Conservation (phyloP, 2,329 filamentous ascomycete genomes). For the Colletotrichum phormii region DNA sequence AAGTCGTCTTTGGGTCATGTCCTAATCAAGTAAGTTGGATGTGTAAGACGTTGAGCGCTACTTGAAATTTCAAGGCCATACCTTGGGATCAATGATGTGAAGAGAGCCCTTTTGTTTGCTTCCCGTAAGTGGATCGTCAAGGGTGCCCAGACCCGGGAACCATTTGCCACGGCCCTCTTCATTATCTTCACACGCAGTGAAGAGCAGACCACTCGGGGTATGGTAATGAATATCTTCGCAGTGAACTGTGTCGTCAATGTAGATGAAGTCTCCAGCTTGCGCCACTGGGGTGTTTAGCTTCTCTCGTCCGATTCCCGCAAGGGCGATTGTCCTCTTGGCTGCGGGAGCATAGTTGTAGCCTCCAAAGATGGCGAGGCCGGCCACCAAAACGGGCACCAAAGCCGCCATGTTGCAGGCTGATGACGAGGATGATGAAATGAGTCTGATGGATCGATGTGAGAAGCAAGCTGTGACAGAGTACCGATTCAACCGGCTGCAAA, state of each 20-base stretch:
- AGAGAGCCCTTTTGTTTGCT: conserved; percentile 55
- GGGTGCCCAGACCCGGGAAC: conserved; percentile 61
- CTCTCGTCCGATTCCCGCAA: conserved; percentile 45
- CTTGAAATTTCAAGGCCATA: conserved; percentile 38
- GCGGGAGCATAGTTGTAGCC: conserved; percentile 18
- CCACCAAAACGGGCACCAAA: conserved; percentile 20
- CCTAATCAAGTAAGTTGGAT: conserved; percentile 41
- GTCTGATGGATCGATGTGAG: too few relatives aligned
- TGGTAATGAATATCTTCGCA: conserved; percentile 73
- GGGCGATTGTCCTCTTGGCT: neutral
- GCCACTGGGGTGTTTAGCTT: conserved; percentile 39
- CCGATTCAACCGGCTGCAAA: neutral
- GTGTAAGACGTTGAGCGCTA: too few relatives aligned
- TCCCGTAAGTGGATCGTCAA: conserved; percentile 52
- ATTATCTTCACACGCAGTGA: conserved; percentile 66
- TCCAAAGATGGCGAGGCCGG: conserved; percentile 23
- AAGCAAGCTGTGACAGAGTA: too few relatives aligned
- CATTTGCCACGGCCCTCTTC: conserved; percentile 55
- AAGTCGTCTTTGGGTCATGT: conserved; percentile 48
- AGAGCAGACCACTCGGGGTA: conserved; percentile 58
- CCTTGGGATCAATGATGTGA: conserved; percentile 65
- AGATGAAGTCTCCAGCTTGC: conserved; percentile 46
- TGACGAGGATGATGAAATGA: too few relatives aligned
- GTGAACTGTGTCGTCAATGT: conserved; percentile 63
- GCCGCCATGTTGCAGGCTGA: conserved; percentile 7